Base-by-base conservation (phyloP, 768 basidiomycete species). In the Lactarius hatsudake region DNA sequence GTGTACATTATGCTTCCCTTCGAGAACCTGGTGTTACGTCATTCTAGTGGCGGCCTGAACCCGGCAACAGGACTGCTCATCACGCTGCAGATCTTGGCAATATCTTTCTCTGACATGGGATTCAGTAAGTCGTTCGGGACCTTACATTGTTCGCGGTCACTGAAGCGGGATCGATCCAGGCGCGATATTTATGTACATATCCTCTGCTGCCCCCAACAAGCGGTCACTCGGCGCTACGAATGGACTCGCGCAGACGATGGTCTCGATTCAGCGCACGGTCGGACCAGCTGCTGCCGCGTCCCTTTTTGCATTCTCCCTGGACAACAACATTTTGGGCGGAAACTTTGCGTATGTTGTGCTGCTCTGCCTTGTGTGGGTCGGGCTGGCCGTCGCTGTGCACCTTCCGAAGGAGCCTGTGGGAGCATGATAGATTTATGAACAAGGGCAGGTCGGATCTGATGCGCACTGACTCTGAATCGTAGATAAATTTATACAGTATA, bases 171-270 rank as follows among this genome's bases (percentile, higher is more conserved):
- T 54, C 4, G 3, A 32, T 17, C 62, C 62, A 89, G 89, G 87
- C 26, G 84, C 87, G 58, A 75, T 90, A n/a, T 89, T 89, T 74
- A 88, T 91, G 64, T 88, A 85, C 68, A 84, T 91, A 64, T 80
- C 83, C 8, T 83, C 84, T 2, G 81, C 89, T 6, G 79, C 90
- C 0, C 89, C 90, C 1, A 88, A 88, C 63, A 81, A 81, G 34
- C 82, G 83, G 13, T 84, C 86, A 9, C 80, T 90, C 8, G 89
- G 89, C 5, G 84, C 87, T 1, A 88, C 86, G 28, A 90, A 90
- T 69, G 89, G 89, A 64, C n/a, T 78, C 10, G 73, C 75, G 40
- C 74, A 81, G 81, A 72, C 74, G 64, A 64, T 73, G 32, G 75
- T 78, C 51, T 79, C 79, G 32, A 72, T 79, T 66, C 76, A 76